Evolutionary conservation across 805 yeast species (phyloP).

Genomic region (Zygosaccharomyces siamensis): DNA sequence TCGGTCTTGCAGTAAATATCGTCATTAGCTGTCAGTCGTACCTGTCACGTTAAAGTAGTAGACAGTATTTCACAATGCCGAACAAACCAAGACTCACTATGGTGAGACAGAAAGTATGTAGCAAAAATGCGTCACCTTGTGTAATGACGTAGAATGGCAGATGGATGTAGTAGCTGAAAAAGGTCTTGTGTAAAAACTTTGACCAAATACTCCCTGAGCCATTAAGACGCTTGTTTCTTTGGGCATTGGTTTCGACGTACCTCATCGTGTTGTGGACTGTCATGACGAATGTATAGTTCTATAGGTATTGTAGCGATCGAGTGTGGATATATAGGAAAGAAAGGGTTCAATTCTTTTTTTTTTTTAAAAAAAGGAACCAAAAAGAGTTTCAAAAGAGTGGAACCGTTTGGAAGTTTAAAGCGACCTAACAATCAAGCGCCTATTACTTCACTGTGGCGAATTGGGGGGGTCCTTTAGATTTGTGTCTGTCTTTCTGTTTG

Average conservation of each 20-base stretch:
- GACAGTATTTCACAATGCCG: constrained; percentile 35
- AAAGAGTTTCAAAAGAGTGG: too few species aligned
- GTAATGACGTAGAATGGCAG: constrained; percentile 44
- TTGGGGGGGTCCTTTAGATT: too few species aligned
- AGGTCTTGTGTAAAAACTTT: constrained; percentile 18
- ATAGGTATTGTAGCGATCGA: too few species aligned
- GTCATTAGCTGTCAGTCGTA: neutral
- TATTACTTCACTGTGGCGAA: too few species aligned
- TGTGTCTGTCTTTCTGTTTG: too few species aligned
- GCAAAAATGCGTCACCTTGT: constrained; percentile 38
- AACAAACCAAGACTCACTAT: constrained; percentile 38
- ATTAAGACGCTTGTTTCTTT: neutral
- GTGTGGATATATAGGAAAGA: too few species aligned
- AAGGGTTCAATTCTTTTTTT: too few species aligned
- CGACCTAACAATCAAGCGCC: too few species aligned
- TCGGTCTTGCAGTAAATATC: neutral
- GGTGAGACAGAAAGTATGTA: constrained; percentile 38
- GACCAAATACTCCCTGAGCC: neutral
- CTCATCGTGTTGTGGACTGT: constrained; percentile 6
- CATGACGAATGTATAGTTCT: neutral
- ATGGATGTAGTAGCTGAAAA: constrained; percentile 44
- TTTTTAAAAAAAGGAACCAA: too few species aligned
- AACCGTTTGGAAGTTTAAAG: too few species aligned
- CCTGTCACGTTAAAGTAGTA: constrained; percentile 11
- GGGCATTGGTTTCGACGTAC: constrained; percentile 16